A percentile compares a stretch with the other conserved stretches of the same genome.
phyloP scores from a whole-genome alignment of 2,329 filamentous ascomycete species.

The Neonectria hederae region DNA sequence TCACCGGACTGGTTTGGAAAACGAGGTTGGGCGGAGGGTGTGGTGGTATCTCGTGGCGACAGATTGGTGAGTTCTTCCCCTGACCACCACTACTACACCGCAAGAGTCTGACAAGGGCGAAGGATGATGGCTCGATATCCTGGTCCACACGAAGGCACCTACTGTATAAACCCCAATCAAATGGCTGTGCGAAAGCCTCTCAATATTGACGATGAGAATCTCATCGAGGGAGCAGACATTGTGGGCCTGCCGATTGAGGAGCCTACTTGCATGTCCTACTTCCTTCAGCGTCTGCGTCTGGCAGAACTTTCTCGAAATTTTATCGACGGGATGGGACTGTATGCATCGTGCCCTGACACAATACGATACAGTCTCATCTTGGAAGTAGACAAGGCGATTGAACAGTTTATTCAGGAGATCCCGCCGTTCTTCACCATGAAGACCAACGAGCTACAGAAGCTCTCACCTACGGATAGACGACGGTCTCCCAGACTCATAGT shows the following conservation, averaged over 20 bases:
- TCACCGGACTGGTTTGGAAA: conserved; percentile 38
- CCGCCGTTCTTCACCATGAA: conserved; percentile 44
- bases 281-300: conserved; percentile 50
- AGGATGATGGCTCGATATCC: conserved; percentile 51
- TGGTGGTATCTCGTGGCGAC: conserved; percentile 57
- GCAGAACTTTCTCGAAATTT: conserved; percentile 50
- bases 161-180: conserved; percentile 50
- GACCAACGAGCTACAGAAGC: conserved; percentile 25
- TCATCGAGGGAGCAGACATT: conserved; percentile 42
- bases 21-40: conserved; percentile 52
- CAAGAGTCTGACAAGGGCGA: conserved; percentile 14
- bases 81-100: too few species aligned
- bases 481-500: conserved; percentile 39
- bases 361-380: conserved; percentile 45
- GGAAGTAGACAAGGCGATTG: conserved; percentile 45
- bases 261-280: conserved; percentile 50
- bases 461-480: conserved; percentile 37
- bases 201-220: conserved; percentile 51
- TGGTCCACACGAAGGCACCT: conserved; percentile 48
- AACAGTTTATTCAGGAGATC: conserved; percentile 41
- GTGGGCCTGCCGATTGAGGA: conserved; percentile 44
- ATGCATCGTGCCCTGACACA: conserved; percentile 42
- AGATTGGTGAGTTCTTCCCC: conserved; percentile 48
- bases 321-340: conserved; percentile 45
- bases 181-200: conserved; percentile 52